Percentiles rank a stretch among this genome's conserved stretches.
Evolutionary conservation across 371 early-diverging fungal species (phyloP).

Genomic region (Haplosporangium sp.): DNA sequence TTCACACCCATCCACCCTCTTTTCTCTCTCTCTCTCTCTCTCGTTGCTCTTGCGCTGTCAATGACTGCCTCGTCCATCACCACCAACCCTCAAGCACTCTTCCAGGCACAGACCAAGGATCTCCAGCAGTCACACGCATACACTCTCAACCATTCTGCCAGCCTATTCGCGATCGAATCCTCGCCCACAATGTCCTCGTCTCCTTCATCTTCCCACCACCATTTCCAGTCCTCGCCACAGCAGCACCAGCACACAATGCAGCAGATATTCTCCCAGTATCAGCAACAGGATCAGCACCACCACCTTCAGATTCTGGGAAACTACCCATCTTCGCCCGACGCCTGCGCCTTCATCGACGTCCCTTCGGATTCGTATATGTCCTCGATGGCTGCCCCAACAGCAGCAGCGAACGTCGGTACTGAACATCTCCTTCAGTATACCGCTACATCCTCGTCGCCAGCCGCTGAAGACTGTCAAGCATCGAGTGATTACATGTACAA

Average conservation of each 20-base stretch:
- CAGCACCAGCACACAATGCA: conserved; percentile 15
- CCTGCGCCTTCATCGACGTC: conserved; percentile 32
- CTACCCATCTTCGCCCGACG: conserved; percentile 38
- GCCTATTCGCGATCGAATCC: conserved; percentile 7
- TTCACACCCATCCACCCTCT: conserved; percentile 5
- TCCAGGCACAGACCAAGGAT: conserved; percentile 46
- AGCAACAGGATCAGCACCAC: conserved; percentile 25
- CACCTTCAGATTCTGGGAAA: conserved; percentile 48
- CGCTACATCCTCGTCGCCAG: conserved; percentile 9
- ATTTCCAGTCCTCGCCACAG: conserved; percentile 9
- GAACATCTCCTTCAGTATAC: conserved; percentile 11
- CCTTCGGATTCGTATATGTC: conserved; percentile 24
- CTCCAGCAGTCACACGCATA: conserved; percentile 17
- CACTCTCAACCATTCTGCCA: background rate
- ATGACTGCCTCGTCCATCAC: conserved; percentile 22
- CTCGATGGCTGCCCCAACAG: conserved; percentile 2
- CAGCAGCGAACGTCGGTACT: background rate
- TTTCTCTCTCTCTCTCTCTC: background rate
- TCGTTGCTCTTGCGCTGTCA: background rate
- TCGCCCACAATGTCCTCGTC: conserved; percentile 21
- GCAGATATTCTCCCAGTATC: background rate
- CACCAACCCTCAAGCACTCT: conserved; percentile 1
- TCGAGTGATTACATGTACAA: conserved; percentile 30
- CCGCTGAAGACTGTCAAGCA: conserved; percentile 36
- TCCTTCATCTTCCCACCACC: conserved; percentile 17